phyloP scores from a whole-genome alignment of 192 early-diverging fungal genomes.

The Pilobolus umbonatus region DNA sequence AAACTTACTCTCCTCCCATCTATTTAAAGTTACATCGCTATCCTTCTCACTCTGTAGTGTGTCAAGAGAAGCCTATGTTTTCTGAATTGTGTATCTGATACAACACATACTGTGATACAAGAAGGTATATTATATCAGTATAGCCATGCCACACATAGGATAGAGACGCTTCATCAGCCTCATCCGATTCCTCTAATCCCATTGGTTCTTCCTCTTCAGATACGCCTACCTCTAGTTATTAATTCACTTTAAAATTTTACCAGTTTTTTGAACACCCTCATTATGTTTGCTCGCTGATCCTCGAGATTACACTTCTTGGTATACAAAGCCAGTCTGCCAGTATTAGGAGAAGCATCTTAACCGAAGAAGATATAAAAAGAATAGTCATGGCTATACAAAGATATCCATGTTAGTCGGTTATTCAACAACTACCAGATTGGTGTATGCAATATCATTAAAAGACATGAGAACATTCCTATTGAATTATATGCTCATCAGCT shows the following conservation, averaged over 20 bases:
- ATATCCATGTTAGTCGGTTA: neutral
- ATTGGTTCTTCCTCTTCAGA: neutral
- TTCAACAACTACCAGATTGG: neutral
- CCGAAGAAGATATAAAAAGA: neutral
- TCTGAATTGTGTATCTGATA: no score
- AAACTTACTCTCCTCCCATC: no score
- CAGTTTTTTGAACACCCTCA: neutral
- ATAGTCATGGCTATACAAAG: neutral
- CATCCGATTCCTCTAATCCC: neutral
- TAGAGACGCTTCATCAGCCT: no score
- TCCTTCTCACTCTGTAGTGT: no score
- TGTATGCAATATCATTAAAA: neutral
- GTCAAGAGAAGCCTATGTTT: no score
- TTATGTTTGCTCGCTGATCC: neutral
- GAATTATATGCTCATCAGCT: neutral
- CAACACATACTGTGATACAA: no score
- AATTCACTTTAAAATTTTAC: neutral
- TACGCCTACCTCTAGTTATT: neutral
- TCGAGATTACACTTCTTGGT: neutral
- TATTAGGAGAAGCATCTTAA: neutral
- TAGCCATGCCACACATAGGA: no score
- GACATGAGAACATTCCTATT: neutral
- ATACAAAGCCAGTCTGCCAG: neutral
- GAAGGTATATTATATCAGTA: no score
- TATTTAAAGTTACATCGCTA: no score